Conservation (phyloP, 1,139 yeast genomes). For the Debaryomyces sp. region DNA sequence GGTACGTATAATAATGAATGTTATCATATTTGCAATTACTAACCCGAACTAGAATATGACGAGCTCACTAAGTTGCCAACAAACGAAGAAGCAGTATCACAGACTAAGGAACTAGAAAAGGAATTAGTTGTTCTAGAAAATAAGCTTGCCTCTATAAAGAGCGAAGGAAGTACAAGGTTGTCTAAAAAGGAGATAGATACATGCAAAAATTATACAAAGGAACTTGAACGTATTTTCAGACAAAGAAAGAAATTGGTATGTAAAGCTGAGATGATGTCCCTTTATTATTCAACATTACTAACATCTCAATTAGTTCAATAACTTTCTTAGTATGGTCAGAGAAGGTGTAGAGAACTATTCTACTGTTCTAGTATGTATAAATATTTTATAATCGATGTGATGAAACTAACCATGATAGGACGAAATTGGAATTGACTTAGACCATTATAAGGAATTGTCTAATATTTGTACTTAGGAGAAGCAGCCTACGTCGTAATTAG, state of each 20-base stretch:
- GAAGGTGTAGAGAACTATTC: slow-evolving; percentile 13
- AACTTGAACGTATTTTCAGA: slow-evolving; percentile 6
- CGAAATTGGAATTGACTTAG: slow-evolving; percentile 11
- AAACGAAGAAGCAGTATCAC: slow-evolving; percentile 9
- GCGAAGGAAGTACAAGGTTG: not conserved
- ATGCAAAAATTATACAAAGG: slow-evolving; percentile 3
- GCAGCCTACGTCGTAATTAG: not conserved
- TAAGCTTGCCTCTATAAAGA: slow-evolving; percentile 1
- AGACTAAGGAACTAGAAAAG: slow-evolving; percentile 2
- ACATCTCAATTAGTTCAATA: slow-evolving; percentile 8
- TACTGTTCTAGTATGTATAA: slow-evolving; percentile 12
- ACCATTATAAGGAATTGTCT: slow-evolving; percentile 7
- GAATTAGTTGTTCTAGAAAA: not conserved
- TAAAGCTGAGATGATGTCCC: not conserved
- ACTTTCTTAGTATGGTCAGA: slow-evolving; percentile 8
- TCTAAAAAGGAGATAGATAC: slow-evolving; percentile 8
- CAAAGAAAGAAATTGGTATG: slow-evolving; percentile 12
- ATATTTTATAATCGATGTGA: not conserved
- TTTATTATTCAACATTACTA: not conserved
- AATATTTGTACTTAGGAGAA: not conserved
- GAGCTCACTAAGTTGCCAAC: slow-evolving; percentile 8
- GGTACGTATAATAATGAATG: slow-evolving; percentile 5
- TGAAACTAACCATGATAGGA: slow-evolving; percentile 5
- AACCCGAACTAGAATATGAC: slow-evolving; percentile 5
- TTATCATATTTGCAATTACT: not conserved